Base-by-base conservation (phyloP, 75 land plant species). In the Picea sitchensis region DNA sequence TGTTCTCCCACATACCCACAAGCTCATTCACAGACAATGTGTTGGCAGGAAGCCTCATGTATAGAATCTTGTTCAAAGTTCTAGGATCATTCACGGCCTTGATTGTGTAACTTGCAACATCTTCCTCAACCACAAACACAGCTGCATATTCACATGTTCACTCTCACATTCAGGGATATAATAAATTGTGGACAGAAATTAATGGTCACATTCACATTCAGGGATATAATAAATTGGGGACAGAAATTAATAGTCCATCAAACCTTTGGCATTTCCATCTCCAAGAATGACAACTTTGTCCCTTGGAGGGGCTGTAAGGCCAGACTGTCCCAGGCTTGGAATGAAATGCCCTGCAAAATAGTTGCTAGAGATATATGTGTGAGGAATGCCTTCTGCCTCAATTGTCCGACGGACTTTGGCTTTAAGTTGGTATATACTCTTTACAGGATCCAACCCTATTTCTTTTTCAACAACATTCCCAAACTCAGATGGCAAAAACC, bases 201-300 rank as follows among this genome's bases (percentile, higher is more conserved):
- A 7, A 1, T 5, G 7, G 0, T 5, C 59, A 79, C 9, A 47
- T 0, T 47, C 51, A 44, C 54, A 0, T 47, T 47, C 54, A 47
- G 1, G 9, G 9, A 47, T 47, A 7, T 47, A 0, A 47, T 47
- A 6, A 47, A 47, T 47, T 7, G 8, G 0, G 0, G 9, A 47
- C 54, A 47, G 9, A n/a, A 64, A 26, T 64, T 64, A 14, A 64
- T 64, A 2, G 3, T 64, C 65, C 3, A 12, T 4, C 65, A 51
- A 8, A 51, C 56, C 56, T 51, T 51, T 51, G 56, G 36, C 32
- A 23, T 84, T 83, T 23, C 90, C 89, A 78, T 85, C 83, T 1
- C 92, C 92, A 32, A 80, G 57, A 30, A 90, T 85, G 44, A 85
- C 79, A 59, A 83, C 79, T 65, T 90, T 90, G 76, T 87, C 92